These are phyloP conservation scores for Penicillium verhagenii DNA, from an alignment of 495 filamentous ascomycete species.

Conservation along the genomic window DNA sequence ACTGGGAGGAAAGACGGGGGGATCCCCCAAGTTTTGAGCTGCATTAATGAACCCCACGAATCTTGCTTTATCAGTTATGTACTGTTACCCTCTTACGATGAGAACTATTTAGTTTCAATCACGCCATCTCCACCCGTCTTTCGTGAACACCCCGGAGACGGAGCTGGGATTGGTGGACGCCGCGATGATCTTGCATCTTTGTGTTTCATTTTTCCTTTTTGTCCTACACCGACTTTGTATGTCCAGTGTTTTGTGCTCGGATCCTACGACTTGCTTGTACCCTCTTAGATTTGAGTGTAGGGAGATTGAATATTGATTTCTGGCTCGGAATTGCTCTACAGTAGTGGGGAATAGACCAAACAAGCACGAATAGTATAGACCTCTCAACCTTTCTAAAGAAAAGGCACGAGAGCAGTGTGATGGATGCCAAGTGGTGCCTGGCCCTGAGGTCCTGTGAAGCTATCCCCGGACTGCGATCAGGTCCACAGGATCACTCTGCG, in stretches of 20 bases:
- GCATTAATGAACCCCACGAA: neutral
- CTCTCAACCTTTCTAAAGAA: too few species aligned
- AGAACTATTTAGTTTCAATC: slow-evolving; percentile 34
- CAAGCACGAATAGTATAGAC: too few species aligned
- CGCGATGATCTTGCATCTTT: slow-evolving; percentile 17
- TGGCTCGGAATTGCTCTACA: neutral
- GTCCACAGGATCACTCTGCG: too few species aligned
- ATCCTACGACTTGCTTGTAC: neutral
- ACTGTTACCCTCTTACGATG: slow-evolving; percentile 7
- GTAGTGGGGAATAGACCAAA: neutral
- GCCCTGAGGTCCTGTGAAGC: too few species aligned
- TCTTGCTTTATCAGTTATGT: neutral
- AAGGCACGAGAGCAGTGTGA: too few species aligned
- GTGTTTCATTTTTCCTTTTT: slow-evolving; percentile 2
- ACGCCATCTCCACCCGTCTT: slow-evolving; percentile 27
- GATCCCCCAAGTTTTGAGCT: neutral
- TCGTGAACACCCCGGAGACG: neutral
- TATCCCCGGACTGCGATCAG: too few species aligned
- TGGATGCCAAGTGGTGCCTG: too few species aligned
- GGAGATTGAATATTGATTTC: neutral
- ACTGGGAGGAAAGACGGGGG: neutral
- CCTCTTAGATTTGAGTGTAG: slow-evolving; percentile 1
- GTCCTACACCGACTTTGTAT: slow-evolving; percentile 12
- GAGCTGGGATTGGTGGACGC: slow-evolving; percentile 18
- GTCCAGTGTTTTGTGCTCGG: neutral